A percentile compares a stretch with the other conserved stretches of the same genome.
Conservation (phyloP, 116 monocot species). For the Thalassia testudinum region DNA sequence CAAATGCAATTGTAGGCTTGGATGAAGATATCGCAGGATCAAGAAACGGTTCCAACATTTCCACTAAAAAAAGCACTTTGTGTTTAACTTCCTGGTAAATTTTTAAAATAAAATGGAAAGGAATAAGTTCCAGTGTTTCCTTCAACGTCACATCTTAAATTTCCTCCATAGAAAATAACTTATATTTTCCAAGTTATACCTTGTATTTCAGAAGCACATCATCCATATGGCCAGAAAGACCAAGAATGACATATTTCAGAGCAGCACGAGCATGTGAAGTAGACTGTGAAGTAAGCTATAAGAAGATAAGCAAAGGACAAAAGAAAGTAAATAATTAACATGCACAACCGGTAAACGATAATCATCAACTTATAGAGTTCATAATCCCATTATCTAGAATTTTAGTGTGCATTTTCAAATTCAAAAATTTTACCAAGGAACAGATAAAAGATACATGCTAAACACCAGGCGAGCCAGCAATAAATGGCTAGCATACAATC, state of each 20-base stretch:
- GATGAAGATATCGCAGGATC: conserved; percentile 43
- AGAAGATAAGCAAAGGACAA: background rate
- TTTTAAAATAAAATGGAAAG: background rate
- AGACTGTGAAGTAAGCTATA: conserved; percentile 35
- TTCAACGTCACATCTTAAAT: no score
- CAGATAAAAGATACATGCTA: no score
- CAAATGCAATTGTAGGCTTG: conserved; percentile 47
- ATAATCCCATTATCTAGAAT: no score
- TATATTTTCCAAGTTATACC: conserved; percentile 18
- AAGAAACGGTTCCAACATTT: conserved; percentile 92
- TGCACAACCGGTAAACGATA: no score
- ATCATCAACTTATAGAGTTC: background rate
- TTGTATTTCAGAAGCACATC: conserved; percentile 77
- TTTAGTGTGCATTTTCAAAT: no score
- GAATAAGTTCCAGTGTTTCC: background rate
- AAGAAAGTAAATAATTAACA: background rate
- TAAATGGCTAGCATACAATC: no score
- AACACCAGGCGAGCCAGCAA: no score
- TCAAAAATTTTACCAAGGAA: no score
- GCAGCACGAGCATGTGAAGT: conserved; percentile 48
- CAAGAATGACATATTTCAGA: conserved; percentile 74
- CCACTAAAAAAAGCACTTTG: conserved; percentile 77
- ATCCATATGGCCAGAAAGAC: conserved; percentile 88
- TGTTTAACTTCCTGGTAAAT: conserved; percentile 71
- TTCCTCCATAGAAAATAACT: background rate